Base-by-base conservation (phyloP, 805 yeast species). In the Grigorovia jiainica region DNA sequence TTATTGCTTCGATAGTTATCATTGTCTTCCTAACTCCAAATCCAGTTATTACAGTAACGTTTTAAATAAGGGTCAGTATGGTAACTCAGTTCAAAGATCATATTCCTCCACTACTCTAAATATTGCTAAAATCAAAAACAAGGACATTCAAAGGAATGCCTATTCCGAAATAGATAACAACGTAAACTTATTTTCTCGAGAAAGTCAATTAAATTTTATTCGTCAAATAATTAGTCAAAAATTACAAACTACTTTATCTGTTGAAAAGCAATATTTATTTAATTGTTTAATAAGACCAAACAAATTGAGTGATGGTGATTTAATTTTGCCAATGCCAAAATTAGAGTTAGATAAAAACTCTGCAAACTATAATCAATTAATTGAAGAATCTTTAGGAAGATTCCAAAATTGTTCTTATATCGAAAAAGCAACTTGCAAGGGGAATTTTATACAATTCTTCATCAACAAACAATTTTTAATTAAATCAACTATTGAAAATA, bases 291-390 rank as follows among this genome's bases (percentile, higher is more conserved):
- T 27, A 10, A 27, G 31, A 72, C 87, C 96, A 18, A 71, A 75
- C 49, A 80, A 87, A 33, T 66, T 83, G 51, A 96, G 87, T 46
- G 82, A 90, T 43, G 98, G 97, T 58, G 98, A 92, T 63, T 72
- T 92, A 55, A 73, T 90, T 47, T 77, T 90, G 42, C 97, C 98
- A 34, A 72, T 92, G 34, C 98, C 97, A 53, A 79, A 97, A 62
- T 76, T 95, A 55, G 73, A 90, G 62, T 83, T 19, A 25, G 8
- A 2, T 9, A 36, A 11, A 18, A 4, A 25, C 5, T 4, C 18
- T 17, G 13, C 25, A 21, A 16, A 23, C 3, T 9, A 10, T 10
- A 10, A 36, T 17, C 33, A 6, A 13, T 82, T 47, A 87, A 82
- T 24, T 21, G 18, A 19, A 9, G 7, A n/a, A 16, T 17, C 19